Base-by-base conservation (phyloP, 106 monocot genomes). In the Hemerocallis citrina region DNA sequence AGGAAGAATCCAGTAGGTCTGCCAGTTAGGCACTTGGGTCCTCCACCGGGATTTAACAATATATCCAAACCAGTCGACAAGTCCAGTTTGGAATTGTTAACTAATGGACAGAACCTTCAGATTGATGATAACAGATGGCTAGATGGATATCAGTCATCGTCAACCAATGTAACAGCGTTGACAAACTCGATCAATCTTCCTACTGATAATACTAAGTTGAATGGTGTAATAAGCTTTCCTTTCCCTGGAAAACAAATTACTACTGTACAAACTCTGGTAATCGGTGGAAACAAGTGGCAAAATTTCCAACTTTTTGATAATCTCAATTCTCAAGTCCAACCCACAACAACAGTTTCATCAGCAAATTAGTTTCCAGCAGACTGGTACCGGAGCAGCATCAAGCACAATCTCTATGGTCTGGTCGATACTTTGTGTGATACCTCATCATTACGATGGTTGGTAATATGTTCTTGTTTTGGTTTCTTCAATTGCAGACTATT, bases 71-170 rank as follows among this genome's bases (percentile, higher is more conserved):
- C 58, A 48, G 66, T 41, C 37, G 62, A 79, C 45, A 59, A 74
- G 1, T 48, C 42, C 21, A 44, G 43, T 45, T 38, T 37, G 28
- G 59, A 22, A 46, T 57, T 45, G n/a, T 34, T 20, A 21, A 9
- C 44, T 6, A 70, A 68, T 42, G 67, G 79, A 3, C 67, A 69
- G 36, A 55, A 66, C 17, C 37, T 56, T 65, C 68, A 70, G 5
- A 51, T 79, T 13, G 87, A 92, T 82, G 96, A 98, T 40, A 85
- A 88, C 65, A 77, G 84, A 57, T 98, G 90, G 90, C 59, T 98
- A 33, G 90, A 98, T 75, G 87, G 79, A 16, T 88, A 88, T 67
- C 65, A n/a, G n/a, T n/a, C n/a, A n/a, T n/a, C n/a, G n/a, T n/a
- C n/a, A n/a, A n/a, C n/a, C n/a, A 68, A 70, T 59, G 48, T 32